Evolutionary conservation across 352 stramenopile genomes (phyloP).

Genomic region (Pythium monospermum): DNA sequence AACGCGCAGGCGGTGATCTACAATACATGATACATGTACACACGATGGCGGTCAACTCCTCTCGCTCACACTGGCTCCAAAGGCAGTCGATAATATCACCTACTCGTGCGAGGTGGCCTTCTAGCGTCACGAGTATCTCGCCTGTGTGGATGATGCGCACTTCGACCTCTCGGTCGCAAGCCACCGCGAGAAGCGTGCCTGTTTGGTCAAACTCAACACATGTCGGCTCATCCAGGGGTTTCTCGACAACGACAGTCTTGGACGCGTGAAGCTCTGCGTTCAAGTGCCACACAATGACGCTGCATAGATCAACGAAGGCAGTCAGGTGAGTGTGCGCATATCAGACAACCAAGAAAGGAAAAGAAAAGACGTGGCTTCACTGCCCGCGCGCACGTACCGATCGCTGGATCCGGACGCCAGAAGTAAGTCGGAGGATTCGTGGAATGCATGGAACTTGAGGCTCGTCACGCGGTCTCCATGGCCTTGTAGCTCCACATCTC

Average conservation of each 20-base stretch:
- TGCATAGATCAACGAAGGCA: conserved; percentile 21
- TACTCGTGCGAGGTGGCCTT: conserved; percentile 64
- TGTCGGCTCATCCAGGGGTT: conserved; percentile 31
- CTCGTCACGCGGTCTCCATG: conserved; percentile 40
- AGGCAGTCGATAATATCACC: neutral
- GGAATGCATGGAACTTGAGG: conserved; percentile 30
- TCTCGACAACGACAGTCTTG: conserved; percentile 40
- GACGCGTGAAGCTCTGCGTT: conserved; percentile 19
- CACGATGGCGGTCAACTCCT: neutral
- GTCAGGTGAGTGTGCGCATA: neutral
- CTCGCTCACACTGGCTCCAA: neutral
- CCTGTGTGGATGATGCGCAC: conserved; percentile 47
- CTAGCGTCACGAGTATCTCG: conserved; percentile 56
- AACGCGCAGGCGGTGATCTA: conserved; percentile 75
- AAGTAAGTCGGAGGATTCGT: conserved; percentile 16
- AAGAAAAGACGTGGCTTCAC: neutral
- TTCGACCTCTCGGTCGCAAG: conserved; percentile 43
- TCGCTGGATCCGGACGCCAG: conserved; percentile 65
- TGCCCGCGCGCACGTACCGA: conserved; percentile 43
- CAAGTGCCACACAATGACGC: conserved; percentile 63
- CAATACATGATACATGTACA: neutral
- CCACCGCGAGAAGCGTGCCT: conserved; percentile 51
- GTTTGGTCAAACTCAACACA: conserved; percentile 64
- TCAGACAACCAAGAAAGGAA: neutral
- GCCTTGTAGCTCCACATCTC: conserved; percentile 47